phyloP scores from a whole-genome alignment of 306 rosid genomes.

The Gastrolobium villosum region DNA sequence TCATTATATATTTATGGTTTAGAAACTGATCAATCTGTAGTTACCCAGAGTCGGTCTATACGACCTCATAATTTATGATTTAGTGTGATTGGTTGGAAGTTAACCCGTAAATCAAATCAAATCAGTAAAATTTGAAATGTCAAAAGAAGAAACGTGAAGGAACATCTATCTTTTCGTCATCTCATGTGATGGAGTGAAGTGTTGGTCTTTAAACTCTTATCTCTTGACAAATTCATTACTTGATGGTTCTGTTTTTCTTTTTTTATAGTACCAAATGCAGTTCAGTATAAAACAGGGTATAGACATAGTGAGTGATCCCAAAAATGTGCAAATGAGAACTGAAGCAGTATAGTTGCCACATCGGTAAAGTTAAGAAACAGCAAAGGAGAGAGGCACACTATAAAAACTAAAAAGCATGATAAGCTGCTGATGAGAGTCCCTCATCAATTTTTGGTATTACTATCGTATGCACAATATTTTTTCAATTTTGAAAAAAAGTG shows the following conservation, averaged over 20 bases:
- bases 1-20: no score
- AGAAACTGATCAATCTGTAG: no score
- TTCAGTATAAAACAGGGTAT: neutral
- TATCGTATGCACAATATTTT: no score
- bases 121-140: neutral
- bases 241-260: neutral
- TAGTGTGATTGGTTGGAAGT: neutral
- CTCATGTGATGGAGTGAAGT: slow-evolving; percentile 13
- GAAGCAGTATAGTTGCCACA: neutral
- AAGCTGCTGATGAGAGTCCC: no score
- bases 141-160: slow-evolving; percentile 20
- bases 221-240: no score
- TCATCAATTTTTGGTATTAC: no score
- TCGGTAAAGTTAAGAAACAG: neutral
- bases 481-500: no score
- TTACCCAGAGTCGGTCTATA: no score
- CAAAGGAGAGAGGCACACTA: neutral
- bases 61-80: no score
- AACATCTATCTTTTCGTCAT: neutral
- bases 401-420: neutral
- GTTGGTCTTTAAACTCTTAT: slow-evolving; percentile 18
- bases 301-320: neutral
- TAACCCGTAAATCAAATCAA: neutral
- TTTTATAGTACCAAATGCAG: neutral
- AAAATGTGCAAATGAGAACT: neutral